phyloP scores from a whole-genome alignment of 768 basidiomycete genomes.

The Amanita exitialis region DNA sequence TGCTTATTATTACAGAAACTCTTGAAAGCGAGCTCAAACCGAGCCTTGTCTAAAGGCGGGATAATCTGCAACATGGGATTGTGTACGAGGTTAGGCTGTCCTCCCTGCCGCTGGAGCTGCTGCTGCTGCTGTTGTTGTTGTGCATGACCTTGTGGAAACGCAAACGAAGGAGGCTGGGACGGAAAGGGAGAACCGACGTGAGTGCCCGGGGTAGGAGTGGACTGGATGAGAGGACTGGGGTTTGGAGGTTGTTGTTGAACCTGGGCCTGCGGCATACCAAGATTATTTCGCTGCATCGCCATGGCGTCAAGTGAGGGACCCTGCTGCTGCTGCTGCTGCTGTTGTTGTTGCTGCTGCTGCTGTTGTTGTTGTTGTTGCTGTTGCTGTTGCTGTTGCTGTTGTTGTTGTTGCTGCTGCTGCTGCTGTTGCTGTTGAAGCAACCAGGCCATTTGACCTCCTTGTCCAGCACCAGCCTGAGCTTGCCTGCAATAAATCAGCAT shows the following conservation, averaged over 20 bases:
- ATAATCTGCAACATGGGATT: slow-evolving; percentile 9
- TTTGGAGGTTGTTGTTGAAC: slow-evolving; percentile 14
- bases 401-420: slow-evolving; percentile 17
- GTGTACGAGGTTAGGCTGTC: background rate
- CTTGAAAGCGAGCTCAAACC: slow-evolving; percentile 44
- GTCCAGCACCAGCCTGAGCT: slow-evolving; percentile 1
- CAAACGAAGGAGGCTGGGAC: background rate
- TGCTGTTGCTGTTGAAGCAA: slow-evolving; percentile 18
- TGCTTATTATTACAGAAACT: slow-evolving; percentile 33
- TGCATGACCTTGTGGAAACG: background rate
- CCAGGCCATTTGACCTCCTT: slow-evolving; percentile 2
- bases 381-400: slow-evolving; percentile 17
- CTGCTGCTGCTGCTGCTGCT: slow-evolving; percentile 16
- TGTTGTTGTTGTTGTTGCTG: slow-evolving; percentile 19
- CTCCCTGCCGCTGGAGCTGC: background rate
- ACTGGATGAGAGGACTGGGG: background rate
- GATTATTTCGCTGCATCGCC: background rate
- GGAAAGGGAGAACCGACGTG: slow-evolving; percentile 1
- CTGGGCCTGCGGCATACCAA: slow-evolving; percentile 7
- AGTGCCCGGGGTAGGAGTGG: background rate
- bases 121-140: slow-evolving; percentile 4
- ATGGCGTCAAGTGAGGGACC: slow-evolving; percentile 1
- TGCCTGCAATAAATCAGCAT: slow-evolving; percentile 1
- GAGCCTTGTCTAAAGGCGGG: slow-evolving; percentile 36
- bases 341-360: slow-evolving; percentile 19